These are phyloP conservation scores for Monsonia emarginata DNA, from an alignment of 441 rosid species.

Conservation along the genomic window DNA sequence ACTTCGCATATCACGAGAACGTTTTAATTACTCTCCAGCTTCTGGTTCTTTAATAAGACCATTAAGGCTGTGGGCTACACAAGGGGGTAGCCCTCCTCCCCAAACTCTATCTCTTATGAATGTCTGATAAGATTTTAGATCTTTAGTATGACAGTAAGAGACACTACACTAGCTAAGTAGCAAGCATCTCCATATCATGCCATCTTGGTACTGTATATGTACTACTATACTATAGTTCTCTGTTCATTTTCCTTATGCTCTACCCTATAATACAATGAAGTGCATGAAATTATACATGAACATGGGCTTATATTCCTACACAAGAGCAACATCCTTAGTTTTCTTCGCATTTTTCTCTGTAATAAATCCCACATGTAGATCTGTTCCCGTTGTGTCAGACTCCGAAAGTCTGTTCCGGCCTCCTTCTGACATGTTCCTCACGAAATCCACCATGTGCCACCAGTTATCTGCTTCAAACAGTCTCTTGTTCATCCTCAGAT, in stretches of 20 bases:
- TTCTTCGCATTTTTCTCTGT: constrained; percentile 25
- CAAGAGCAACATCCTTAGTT: constrained; percentile 40
- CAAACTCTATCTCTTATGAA: neutral
- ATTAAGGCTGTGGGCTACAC: neutral
- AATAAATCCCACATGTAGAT: constrained; percentile 58
- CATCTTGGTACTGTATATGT: constrained; percentile 18
- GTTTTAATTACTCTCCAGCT: neutral
- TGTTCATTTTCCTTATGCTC: constrained; percentile 6
- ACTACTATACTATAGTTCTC: constrained; percentile 5
- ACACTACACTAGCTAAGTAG: neutral
- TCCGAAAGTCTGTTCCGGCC: constrained; percentile 43
- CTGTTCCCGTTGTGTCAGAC: constrained; percentile 38
- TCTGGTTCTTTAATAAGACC: neutral
- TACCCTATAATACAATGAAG: constrained; percentile 8
- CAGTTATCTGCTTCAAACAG: constrained; percentile 72
- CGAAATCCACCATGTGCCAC: constrained; percentile 67
- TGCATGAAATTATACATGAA: constrained; percentile 11
- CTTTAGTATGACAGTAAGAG: neutral
- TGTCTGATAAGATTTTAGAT: neutral
- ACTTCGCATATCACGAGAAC: neutral
- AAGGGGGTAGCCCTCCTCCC: neutral
- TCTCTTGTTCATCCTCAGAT: constrained; percentile 62
- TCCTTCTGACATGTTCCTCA: constrained; percentile 65
- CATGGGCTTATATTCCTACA: constrained; percentile 25
- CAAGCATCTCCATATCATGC: constrained; percentile 17